A percentile compares a stretch with the other conserved stretches of the same genome.
Evolutionary conservation across 1,139 yeast species (phyloP).

Genomic region (Saccharomyces hybrid): DNA sequence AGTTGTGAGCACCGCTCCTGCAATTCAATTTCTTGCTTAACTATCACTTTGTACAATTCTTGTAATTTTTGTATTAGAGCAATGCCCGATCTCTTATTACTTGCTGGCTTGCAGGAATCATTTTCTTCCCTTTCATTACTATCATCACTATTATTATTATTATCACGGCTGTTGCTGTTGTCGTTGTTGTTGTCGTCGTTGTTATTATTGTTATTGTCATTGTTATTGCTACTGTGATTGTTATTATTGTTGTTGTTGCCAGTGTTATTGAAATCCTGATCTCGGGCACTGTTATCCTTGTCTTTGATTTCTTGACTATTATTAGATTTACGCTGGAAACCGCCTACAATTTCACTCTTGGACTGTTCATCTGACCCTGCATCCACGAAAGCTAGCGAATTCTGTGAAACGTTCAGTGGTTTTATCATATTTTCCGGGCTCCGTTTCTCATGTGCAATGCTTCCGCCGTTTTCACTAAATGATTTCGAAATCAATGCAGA

Average conservation of each 20-base stretch:
- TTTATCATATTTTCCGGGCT: background rate
- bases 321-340: background rate
- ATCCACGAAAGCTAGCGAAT: background rate
- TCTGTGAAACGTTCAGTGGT: background rate
- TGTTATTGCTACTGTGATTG: slow-evolving; percentile 13
- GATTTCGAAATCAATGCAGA: background rate
- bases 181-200: slow-evolving; percentile 7
- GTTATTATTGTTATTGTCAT: slow-evolving; percentile 8
- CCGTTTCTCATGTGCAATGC: background rate
- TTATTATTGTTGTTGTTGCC: slow-evolving; percentile 11
- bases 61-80: slow-evolving; percentile 62
- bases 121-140: slow-evolving; percentile 15
- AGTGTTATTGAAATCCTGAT: background rate
- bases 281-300: background rate
- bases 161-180: slow-evolving; percentile 10
- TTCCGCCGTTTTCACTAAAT: background rate
- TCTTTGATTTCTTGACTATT: slow-evolving; percentile 5
- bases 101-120: slow-evolving; percentile 33
- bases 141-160: slow-evolving; percentile 14
- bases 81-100: slow-evolving; percentile 57
- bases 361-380: slow-evolving; percentile 2
- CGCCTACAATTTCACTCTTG: slow-evolving; percentile 1
- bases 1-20: slow-evolving; percentile 55
- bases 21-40: slow-evolving; percentile 58
- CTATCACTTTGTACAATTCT: slow-evolving; percentile 64